phyloP scores from a whole-genome alignment of 2,329 filamentous ascomycete species.

The Verticillium longisporum region DNA sequence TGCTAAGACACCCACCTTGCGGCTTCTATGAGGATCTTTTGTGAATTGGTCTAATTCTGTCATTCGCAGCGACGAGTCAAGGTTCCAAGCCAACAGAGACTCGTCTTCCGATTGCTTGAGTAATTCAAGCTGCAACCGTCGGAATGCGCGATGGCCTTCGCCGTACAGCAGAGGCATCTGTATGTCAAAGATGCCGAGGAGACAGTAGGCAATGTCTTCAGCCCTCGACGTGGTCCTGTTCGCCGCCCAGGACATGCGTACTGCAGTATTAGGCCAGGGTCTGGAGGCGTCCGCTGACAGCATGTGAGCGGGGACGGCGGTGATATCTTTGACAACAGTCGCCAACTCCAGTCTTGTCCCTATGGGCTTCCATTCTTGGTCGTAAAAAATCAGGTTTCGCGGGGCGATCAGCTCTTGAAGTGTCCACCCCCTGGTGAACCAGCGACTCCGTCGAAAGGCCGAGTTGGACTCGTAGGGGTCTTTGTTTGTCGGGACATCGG shows the following conservation, averaged over 20 bases:
- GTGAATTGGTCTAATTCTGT: too few species aligned
- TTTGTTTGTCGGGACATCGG: background rate
- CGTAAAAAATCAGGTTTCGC: conserved; percentile 11
- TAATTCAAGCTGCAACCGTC: conserved; percentile 18
- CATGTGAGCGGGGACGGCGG: conserved; percentile 14
- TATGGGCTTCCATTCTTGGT: conserved; percentile 6
- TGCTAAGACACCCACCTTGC: too few species aligned
- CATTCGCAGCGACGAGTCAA: background rate
- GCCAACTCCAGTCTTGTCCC: conserved; percentile 6
- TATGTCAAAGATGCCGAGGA: conserved; percentile 21
- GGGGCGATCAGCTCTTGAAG: conserved; percentile 20
- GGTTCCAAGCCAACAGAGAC: conserved; percentile 12
- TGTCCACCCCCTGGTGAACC: conserved; percentile 17
- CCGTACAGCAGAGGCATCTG: conserved; percentile 21
- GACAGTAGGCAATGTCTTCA: conserved; percentile 19
- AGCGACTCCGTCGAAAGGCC: conserved; percentile 9
- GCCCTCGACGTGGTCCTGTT: conserved; percentile 13
- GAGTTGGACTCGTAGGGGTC: background rate
- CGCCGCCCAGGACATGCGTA: conserved; percentile 20
- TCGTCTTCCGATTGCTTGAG: conserved; percentile 6
- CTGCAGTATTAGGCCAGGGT: conserved; percentile 8
- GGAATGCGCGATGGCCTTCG: conserved; percentile 17
- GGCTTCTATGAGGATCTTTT: too few species aligned
- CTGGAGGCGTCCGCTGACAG: background rate
- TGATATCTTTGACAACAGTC: conserved; percentile 17